Percentiles rank a stretch among this genome's conserved stretches.
Conservation (phyloP, 1,284 basidiomycete genomes). For the Trametes polyzona region DNA sequence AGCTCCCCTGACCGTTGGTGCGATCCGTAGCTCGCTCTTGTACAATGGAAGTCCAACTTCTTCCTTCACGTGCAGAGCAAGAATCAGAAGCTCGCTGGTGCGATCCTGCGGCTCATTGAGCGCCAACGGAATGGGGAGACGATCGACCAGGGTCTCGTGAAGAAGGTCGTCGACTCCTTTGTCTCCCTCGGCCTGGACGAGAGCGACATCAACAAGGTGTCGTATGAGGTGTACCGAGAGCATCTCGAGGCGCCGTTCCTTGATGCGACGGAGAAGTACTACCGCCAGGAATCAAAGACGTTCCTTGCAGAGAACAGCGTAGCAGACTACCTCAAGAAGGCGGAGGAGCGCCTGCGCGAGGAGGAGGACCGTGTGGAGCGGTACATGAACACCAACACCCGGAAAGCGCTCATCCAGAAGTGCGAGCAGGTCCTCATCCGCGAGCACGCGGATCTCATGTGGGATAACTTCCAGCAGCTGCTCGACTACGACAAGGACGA, state of each 20-base stretch:
- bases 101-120: conserved; percentile 89
- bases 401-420: conserved; percentile 84
- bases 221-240: conserved; percentile 93
- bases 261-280: conserved; percentile 87
- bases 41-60: conserved; percentile 94
- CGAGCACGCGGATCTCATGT: conserved; percentile 87
- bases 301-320: conserved; percentile 92
- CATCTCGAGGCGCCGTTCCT: conserved; percentile 94
- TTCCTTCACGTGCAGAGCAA: conserved; percentile 88
- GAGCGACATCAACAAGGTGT: conserved; percentile 87
- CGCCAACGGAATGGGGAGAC: conserved; percentile 94
- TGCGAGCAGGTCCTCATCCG: conserved; percentile 95
- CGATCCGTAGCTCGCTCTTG: conserved; percentile 93
- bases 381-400: conserved; percentile 89
- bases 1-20: no score
- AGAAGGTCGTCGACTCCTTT: conserved; percentile 96
- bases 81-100: conserved; percentile 82
- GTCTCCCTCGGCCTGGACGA: conserved; percentile 96
- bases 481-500: conserved; percentile 94
- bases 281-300: conserved; percentile 87
- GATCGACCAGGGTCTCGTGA: conserved; percentile 92
- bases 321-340: conserved; percentile 97
- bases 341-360: conserved; percentile 89
- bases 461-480: conserved; percentile 93
- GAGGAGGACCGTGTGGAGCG: conserved; percentile 96